phyloP scores from a whole-genome alignment of 2,329 filamentous ascomycete species.

The Aspergillus tamarii region DNA sequence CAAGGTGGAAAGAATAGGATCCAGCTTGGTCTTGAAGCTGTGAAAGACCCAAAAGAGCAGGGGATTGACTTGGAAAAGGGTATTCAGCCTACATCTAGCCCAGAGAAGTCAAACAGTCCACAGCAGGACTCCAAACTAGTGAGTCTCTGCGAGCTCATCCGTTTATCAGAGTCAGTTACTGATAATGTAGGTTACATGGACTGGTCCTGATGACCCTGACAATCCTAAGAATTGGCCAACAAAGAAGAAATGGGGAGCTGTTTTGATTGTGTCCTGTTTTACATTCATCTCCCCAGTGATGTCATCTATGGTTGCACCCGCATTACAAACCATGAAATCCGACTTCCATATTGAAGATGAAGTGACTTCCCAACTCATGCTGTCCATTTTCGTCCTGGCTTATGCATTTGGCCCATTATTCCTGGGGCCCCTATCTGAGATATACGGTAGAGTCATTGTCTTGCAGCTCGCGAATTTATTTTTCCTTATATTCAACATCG shows the following conservation, averaged over 20 bases:
- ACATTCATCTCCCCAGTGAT: slow-evolving; percentile 67
- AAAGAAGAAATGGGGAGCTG: slow-evolving; percentile 60
- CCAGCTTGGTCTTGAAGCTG: slow-evolving; percentile 25
- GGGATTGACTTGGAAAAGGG: slow-evolving; percentile 32
- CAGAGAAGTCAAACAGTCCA: slow-evolving; percentile 32
- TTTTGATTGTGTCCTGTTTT: slow-evolving; percentile 59
- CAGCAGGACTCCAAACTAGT: slow-evolving; percentile 30
- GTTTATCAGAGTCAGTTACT: not conserved
- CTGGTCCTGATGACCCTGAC: slow-evolving; percentile 54
- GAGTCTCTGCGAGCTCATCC: slow-evolving; percentile 6
- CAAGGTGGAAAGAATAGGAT: slow-evolving; percentile 19
- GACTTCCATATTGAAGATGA: slow-evolving; percentile 57
- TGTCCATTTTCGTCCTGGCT: slow-evolving; percentile 61
- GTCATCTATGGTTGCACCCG: slow-evolving; percentile 62
- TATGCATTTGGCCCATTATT: slow-evolving; percentile 58
- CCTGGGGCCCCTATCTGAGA: slow-evolving; percentile 57
- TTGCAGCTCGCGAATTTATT: slow-evolving; percentile 59
- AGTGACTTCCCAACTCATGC: slow-evolving; percentile 50
- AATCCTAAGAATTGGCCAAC: slow-evolving; percentile 59
- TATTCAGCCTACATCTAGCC: slow-evolving; percentile 10
- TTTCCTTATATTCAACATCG: slow-evolving; percentile 62
- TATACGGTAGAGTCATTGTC: slow-evolving; percentile 59
- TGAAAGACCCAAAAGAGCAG: slow-evolving; percentile 30
- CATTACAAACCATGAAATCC: slow-evolving; percentile 54
- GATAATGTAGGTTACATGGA: slow-evolving; percentile 48